These are phyloP conservation scores for Auricularia auricula-judae DNA, from an alignment of 768 basidiomycete genomes.

Conservation along the genomic window DNA sequence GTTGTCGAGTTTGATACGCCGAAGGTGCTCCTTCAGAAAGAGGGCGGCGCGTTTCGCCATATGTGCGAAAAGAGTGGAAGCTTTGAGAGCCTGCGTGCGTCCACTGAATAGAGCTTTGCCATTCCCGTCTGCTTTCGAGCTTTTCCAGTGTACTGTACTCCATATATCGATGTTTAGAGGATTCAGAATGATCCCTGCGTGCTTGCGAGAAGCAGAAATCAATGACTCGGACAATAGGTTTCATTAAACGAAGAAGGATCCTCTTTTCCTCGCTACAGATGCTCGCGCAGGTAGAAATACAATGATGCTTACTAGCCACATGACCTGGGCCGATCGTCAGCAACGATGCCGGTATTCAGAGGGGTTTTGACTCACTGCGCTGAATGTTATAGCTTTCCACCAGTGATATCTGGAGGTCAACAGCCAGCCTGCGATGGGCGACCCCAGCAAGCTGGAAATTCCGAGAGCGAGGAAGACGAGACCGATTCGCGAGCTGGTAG, in stretches of 20 bases:
- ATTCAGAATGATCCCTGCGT: too few relatives aligned
- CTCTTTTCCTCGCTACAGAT: too few relatives aligned
- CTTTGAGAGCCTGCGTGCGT: not conserved
- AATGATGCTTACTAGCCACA: too few relatives aligned
- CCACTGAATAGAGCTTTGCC: not conserved
- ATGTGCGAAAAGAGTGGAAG: conserved; percentile 50
- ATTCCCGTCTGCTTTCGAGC: too few relatives aligned
- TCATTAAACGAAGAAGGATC: too few relatives aligned
- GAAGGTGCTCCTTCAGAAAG: conserved; percentile 35
- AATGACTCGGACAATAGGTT: too few relatives aligned
- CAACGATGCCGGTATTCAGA: not conserved
- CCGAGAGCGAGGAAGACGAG: not conserved
- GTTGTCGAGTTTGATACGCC: conserved; percentile 74
- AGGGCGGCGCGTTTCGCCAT: conserved; percentile 50
- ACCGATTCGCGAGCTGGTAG: not conserved
- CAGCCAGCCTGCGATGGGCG: not conserved
- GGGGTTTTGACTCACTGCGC: not conserved
- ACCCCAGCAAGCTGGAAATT: not conserved
- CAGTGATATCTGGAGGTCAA: not conserved
- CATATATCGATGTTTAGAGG: too few relatives aligned
- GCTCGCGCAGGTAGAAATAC: too few relatives aligned
- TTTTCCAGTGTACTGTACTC: too few relatives aligned
- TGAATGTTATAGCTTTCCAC: not conserved
- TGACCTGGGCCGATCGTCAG: too few relatives aligned
- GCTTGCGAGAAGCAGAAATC: too few relatives aligned